Percentiles rank a stretch among this genome's conserved stretches.
These are phyloP conservation scores for Penicillium sumatraense DNA, from an alignment of 2,329 filamentous ascomycete genomes.

Conservation along the genomic window DNA sequence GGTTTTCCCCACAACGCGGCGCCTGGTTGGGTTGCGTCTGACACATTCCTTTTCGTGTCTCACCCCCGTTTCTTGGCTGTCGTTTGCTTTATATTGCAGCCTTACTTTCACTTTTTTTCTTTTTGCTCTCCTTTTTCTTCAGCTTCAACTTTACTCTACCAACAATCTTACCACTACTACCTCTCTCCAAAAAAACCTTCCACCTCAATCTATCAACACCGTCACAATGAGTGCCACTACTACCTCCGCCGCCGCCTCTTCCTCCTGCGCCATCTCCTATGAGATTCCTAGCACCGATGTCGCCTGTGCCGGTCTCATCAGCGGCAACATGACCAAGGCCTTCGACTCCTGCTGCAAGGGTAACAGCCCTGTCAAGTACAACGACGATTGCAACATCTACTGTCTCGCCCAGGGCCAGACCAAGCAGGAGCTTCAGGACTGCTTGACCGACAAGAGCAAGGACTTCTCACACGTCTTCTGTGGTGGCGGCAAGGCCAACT, in stretches of 20 bases:
- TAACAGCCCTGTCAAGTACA: slow-evolving; percentile 52
- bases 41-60: slow-evolving; percentile 1
- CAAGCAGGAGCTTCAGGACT: slow-evolving; percentile 41
- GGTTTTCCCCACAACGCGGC: not conserved
- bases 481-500: slow-evolving; percentile 38
- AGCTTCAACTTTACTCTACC: not conserved
- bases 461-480: slow-evolving; percentile 51
- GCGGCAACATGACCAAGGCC: slow-evolving; percentile 48
- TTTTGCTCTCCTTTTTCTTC: not conserved
- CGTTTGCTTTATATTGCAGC: not conserved
- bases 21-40: slow-evolving; percentile 6
- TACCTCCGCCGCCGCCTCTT: slow-evolving; percentile 21
- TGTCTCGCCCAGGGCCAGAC: slow-evolving; percentile 51
- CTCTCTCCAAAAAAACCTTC: not conserved
- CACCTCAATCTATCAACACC: not conserved
- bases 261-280: slow-evolving; percentile 38
- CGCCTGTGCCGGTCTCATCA: slow-evolving; percentile 50
- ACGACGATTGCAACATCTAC: slow-evolving; percentile 56
- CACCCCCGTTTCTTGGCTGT: not conserved
- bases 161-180: not conserved
- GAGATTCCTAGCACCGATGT: slow-evolving; percentile 51
- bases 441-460: slow-evolving; percentile 48
- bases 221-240: slow-evolving; percentile 30
- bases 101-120: not conserved
- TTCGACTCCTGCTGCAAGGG: slow-evolving; percentile 53